Evolutionary conservation across 345 rosid genomes (phyloP).

Genomic region (Brassica nigra): DNA sequence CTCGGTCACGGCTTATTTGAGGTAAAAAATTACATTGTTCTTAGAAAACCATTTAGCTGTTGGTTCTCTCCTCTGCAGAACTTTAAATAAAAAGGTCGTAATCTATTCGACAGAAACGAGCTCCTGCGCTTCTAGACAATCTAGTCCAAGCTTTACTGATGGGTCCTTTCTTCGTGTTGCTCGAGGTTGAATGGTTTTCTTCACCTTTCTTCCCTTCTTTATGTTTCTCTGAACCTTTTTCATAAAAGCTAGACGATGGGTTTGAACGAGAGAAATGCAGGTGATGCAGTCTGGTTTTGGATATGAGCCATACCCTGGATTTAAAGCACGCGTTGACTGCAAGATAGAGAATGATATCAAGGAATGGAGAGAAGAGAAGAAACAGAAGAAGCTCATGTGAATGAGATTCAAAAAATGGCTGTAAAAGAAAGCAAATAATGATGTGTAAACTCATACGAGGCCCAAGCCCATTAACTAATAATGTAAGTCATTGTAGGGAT

Average conservation of each 20-base stretch:
- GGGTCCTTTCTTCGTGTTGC: constrained; percentile 84
- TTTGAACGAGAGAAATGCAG: constrained; percentile 33
- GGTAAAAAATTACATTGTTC: constrained; percentile 41
- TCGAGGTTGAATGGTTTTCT: constrained; percentile 55
- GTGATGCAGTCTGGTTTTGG: constrained; percentile 54
- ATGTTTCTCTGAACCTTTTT: not conserved
- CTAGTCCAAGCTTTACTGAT: constrained; percentile 65
- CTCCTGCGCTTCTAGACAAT: constrained; percentile 78
- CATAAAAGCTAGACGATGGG: not conserved
- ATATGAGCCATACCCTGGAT: constrained; percentile 81
- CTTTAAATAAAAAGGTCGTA: not conserved
- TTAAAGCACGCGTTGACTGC: constrained; percentile 52
- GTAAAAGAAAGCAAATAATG: not conserved
- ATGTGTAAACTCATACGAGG: not conserved
- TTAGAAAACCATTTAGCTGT: not conserved
- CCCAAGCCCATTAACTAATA: constrained; percentile 19
- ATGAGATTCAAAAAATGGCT: not conserved
- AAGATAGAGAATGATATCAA: constrained; percentile 57
- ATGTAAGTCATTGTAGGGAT: not conserved
- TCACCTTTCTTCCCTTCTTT: not conserved
- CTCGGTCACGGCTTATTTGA: constrained; percentile 82
- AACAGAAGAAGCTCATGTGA: constrained; percentile 22
- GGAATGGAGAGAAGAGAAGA: constrained; percentile 53
- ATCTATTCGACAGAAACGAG: constrained; percentile 56
- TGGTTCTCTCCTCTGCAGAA: not conserved